phyloP scores from a whole-genome alignment of 805 yeast species.

The Cyberlindnera euphorbiae region DNA sequence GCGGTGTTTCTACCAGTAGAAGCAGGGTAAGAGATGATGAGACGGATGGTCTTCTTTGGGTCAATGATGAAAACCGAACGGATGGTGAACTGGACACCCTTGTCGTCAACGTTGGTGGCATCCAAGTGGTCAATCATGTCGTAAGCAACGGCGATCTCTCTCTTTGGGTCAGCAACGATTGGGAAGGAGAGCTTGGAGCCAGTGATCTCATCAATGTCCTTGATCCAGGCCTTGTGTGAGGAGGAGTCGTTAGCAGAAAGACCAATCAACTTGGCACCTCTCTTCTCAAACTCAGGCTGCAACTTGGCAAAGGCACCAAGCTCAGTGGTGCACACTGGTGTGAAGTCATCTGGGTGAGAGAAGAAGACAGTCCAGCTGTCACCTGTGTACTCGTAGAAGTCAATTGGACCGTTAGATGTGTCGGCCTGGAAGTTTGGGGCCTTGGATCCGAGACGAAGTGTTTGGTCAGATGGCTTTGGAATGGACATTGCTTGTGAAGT shows the following conservation, averaged over 20 bases:
- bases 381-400: conserved; percentile 60
- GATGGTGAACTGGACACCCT: conserved; percentile 62
- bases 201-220: conserved; percentile 64
- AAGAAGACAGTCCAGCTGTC: conserved; percentile 62
- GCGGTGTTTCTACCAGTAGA: conserved; percentile 75
- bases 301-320: conserved; percentile 70
- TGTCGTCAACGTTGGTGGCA: conserved; percentile 59
- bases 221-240: conserved; percentile 63
- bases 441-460: conserved; percentile 50
- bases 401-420: conserved; percentile 57
- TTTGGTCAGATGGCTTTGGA: conserved; percentile 34
- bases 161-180: conserved; percentile 59
- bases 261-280: conserved; percentile 64
- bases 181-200: conserved; percentile 59
- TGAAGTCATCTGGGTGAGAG: conserved; percentile 75
- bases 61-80: conserved; percentile 71
- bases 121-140: conserved; percentile 73
- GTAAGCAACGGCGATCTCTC: conserved; percentile 55
- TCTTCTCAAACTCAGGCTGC: conserved; percentile 61
- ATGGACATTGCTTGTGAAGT: conserved; percentile 30
- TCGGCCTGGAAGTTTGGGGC: conserved; percentile 68
- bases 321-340: conserved; percentile 78
- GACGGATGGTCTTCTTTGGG: conserved; percentile 57
- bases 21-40: conserved; percentile 65
- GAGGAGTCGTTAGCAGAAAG: conserved; percentile 59